Evolutionary conservation across 305 asterid genomes (phyloP).

Genomic region (Fraxinus latifolia): DNA sequence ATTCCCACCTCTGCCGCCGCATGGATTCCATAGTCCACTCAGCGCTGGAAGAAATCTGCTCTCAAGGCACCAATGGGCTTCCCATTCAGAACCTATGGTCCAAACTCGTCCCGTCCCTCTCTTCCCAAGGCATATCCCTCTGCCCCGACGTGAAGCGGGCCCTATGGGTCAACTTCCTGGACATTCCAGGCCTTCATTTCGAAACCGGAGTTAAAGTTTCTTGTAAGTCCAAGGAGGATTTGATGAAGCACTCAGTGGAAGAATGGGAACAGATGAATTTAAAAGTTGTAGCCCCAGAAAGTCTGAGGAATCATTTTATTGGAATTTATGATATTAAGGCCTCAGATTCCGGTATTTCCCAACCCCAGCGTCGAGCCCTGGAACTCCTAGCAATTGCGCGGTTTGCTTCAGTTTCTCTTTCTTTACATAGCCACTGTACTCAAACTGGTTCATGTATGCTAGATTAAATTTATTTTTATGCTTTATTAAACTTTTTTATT

Average conservation of each 20-base stretch:
- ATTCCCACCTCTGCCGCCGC: conserved; percentile 19
- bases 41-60: conserved; percentile 80
- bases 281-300: conserved; percentile 64
- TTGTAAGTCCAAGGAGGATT: conserved; percentile 28
- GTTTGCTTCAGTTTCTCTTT: conserved; percentile 29
- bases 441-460: background rate
- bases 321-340: conserved; percentile 70
- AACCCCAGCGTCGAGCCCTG: conserved; percentile 53
- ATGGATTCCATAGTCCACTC: conserved; percentile 72
- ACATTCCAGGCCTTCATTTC: conserved; percentile 60
- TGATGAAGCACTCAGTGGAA: conserved; percentile 39
- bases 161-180: conserved; percentile 64
- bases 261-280: conserved; percentile 55
- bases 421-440: background rate
- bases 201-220: conserved; percentile 33
- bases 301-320: conserved; percentile 61
- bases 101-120: conserved; percentile 44
- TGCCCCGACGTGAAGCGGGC: conserved; percentile 67
- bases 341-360: conserved; percentile 43
- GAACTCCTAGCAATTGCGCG: conserved; percentile 78
- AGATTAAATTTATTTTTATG: background rate
- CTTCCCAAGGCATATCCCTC: conserved; percentile 46
- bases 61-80: conserved; percentile 57
- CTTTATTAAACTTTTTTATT: background rate
- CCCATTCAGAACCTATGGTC: conserved; percentile 65